Conservation (phyloP, 2,329 filamentous ascomycete species). For the Thelonectria discophora region DNA sequence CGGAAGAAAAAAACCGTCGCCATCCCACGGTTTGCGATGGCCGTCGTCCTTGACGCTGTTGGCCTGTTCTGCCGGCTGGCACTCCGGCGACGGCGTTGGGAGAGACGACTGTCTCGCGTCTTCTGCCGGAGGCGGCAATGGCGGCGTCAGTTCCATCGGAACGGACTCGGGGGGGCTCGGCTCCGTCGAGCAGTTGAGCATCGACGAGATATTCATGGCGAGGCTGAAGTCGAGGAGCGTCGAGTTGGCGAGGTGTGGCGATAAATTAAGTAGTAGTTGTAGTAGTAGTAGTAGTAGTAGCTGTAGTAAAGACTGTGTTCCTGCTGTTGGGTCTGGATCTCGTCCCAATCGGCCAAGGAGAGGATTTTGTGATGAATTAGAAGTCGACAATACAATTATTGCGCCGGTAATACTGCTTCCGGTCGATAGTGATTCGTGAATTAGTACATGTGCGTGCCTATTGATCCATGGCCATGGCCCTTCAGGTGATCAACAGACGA, state of each 20-base stretch:
- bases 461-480: slow-evolving; percentile 28
- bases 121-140: slow-evolving; percentile 16
- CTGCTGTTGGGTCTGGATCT: not conserved
- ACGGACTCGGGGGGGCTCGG: slow-evolving; percentile 23
- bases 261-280: slow-evolving; percentile 19
- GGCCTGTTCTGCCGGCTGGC: slow-evolving; percentile 35
- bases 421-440: slow-evolving; percentile 25
- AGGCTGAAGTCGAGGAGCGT: slow-evolving; percentile 20
- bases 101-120: slow-evolving; percentile 34
- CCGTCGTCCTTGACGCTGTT: slow-evolving; percentile 35
- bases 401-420: slow-evolving; percentile 17
- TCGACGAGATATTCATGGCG: slow-evolving; percentile 33
- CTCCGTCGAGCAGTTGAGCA: slow-evolving; percentile 38
- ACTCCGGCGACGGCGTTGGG: slow-evolving; percentile 49
- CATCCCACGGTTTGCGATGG: slow-evolving; percentile 60
- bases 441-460: slow-evolving; percentile 28
- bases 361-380: slow-evolving; percentile 15
- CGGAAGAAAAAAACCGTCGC: slow-evolving; percentile 58
- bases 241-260: not conserved
- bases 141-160: slow-evolving; percentile 21
- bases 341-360: slow-evolving; percentile 5
- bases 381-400: slow-evolving; percentile 27
- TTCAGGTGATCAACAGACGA: slow-evolving; percentile 10
- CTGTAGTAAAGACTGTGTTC: not conserved
- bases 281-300: too few species aligned